Conservation (phyloP, 805 yeast species). For the Zygotorulaspora danielsina region DNA sequence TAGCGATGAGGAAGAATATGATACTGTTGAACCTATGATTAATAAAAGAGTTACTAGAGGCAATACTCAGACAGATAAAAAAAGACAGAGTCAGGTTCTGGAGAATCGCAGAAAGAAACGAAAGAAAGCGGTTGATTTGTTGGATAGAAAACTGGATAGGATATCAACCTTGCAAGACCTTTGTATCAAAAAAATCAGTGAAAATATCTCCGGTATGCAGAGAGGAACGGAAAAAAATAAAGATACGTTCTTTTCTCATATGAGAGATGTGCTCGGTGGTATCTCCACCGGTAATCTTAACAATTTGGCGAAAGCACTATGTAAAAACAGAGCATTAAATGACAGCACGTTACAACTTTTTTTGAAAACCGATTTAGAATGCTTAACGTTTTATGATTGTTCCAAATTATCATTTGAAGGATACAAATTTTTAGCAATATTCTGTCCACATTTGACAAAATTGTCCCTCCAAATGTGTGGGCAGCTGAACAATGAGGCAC, state of each 20-base stretch:
- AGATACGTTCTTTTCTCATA: slow-evolving; percentile 16
- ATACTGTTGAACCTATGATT: slow-evolving; percentile 2
- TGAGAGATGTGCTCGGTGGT: slow-evolving; percentile 74
- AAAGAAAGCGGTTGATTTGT: slow-evolving; percentile 75
- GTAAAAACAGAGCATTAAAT: slow-evolving; percentile 76
- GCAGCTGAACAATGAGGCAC: slow-evolving; percentile 71
- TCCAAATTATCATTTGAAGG: slow-evolving; percentile 68
- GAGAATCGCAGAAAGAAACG: slow-evolving; percentile 70
- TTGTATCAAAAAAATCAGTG: slow-evolving; percentile 67
- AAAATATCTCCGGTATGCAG: slow-evolving; percentile 28
- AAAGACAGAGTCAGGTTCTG: slow-evolving; percentile 31
- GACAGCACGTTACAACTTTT: slow-evolving; percentile 71
- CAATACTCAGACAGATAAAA: slow-evolving; percentile 3
- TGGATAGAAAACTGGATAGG: slow-evolving; percentile 61
- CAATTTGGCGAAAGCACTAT: slow-evolving; percentile 69
- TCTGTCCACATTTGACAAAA: slow-evolving; percentile 65
- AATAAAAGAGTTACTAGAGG: slow-evolving; percentile 1
- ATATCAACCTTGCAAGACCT: slow-evolving; percentile 76
- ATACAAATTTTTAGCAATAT: slow-evolving; percentile 64
- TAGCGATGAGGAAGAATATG: slow-evolving; percentile 26
- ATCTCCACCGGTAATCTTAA: slow-evolving; percentile 70
- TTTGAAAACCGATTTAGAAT: slow-evolving; percentile 52
- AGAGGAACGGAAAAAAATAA: slow-evolving; percentile 17
- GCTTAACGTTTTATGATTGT: slow-evolving; percentile 87
- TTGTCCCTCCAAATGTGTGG: slow-evolving; percentile 90